Evolutionary conservation across 2,329 filamentous ascomycete genomes (phyloP).

Genomic region (Saccharata proteae): DNA sequence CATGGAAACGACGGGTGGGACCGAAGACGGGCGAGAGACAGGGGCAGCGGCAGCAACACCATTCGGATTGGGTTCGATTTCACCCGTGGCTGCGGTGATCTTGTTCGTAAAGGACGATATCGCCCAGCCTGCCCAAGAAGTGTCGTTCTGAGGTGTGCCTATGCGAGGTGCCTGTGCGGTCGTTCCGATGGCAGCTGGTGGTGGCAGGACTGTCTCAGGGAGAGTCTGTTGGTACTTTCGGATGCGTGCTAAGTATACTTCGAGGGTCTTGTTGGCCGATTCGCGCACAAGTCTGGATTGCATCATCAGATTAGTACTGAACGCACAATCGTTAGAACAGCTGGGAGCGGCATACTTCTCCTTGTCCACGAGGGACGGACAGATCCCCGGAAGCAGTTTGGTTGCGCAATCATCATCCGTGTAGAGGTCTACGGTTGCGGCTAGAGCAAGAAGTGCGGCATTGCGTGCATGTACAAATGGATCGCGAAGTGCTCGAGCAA

Average conservation of each 20-base stretch:
- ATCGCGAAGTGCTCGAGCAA: slow-evolving; percentile 77
- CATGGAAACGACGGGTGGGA: slow-evolving; percentile 27
- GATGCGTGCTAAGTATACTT: slow-evolving; percentile 71
- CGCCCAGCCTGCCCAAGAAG: slow-evolving; percentile 87
- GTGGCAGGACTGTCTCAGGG: slow-evolving; percentile 67
- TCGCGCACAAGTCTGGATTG: slow-evolving; percentile 59
- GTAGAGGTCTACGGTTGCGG: slow-evolving; percentile 77
- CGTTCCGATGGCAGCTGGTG: slow-evolving; percentile 39
- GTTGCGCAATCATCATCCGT: slow-evolving; percentile 78
- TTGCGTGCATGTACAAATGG: slow-evolving; percentile 92
- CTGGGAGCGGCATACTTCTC: slow-evolving; percentile 50
- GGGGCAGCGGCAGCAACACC: slow-evolving; percentile 31
- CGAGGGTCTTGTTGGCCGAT: slow-evolving; percentile 79
- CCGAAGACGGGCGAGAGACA: slow-evolving; percentile 33
- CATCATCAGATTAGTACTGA: slow-evolving; percentile 6
- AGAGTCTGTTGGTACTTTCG: slow-evolving; percentile 66
- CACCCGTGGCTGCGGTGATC: slow-evolving; percentile 67
- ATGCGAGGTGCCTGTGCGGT: slow-evolving; percentile 52
- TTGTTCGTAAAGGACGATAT: slow-evolving; percentile 99
- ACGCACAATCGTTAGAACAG: neutral
- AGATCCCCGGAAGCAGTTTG: slow-evolving; percentile 73
- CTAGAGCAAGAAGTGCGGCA: slow-evolving; percentile 73
- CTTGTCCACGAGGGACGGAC: slow-evolving; percentile 79
- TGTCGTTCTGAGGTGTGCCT: slow-evolving; percentile 60
- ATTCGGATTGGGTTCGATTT: slow-evolving; percentile 53